These are phyloP conservation scores for Populus deltoides DNA, from an alignment of 345 rosid species.

Conservation along the genomic window DNA sequence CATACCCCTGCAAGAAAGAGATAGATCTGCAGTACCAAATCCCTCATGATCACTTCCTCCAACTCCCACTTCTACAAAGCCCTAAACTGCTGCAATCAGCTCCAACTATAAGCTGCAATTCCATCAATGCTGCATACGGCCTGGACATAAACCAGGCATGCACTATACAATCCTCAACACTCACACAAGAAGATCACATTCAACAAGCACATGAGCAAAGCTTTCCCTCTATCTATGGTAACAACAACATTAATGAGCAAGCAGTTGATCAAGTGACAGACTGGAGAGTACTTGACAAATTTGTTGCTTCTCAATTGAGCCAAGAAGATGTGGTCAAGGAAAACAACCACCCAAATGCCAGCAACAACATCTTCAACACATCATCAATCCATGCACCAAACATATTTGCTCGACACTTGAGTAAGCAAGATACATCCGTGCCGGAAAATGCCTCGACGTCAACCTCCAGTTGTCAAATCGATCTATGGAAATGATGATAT, in stretches of 20 bases:
- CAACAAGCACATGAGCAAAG: constrained; percentile 42
- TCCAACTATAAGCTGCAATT: constrained; percentile 42
- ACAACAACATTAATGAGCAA: constrained; percentile 31
- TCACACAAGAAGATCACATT: constrained; percentile 42
- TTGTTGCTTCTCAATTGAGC: constrained; percentile 95
- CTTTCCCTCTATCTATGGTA: constrained; percentile 25
- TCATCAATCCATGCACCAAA: constrained; percentile 37
- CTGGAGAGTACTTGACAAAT: constrained; percentile 96
- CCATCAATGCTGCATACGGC: constrained; percentile 31
- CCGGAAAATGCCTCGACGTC: constrained; percentile 60
- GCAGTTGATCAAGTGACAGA: constrained; percentile 71
- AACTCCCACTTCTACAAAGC: constrained; percentile 74
- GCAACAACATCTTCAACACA: constrained; percentile 23
- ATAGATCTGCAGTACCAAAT: constrained; percentile 49
- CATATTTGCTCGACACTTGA: constrained; percentile 10
- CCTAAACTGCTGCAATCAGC: constrained; percentile 56
- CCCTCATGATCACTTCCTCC: constrained; percentile 55
- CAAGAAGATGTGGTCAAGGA: constrained; percentile 58
- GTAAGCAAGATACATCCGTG: constrained; percentile 36
- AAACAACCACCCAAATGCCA: constrained; percentile 22
- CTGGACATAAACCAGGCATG: constrained; percentile 42
- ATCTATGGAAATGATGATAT: constrained; percentile 68
- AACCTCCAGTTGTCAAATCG: constrained; percentile 62
- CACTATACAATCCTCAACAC: constrained; percentile 32
- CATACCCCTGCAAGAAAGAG: constrained; percentile 79